Conservation (phyloP, 2,329 filamentous ascomycete species). For the Colletotrichum liaoningense region DNA sequence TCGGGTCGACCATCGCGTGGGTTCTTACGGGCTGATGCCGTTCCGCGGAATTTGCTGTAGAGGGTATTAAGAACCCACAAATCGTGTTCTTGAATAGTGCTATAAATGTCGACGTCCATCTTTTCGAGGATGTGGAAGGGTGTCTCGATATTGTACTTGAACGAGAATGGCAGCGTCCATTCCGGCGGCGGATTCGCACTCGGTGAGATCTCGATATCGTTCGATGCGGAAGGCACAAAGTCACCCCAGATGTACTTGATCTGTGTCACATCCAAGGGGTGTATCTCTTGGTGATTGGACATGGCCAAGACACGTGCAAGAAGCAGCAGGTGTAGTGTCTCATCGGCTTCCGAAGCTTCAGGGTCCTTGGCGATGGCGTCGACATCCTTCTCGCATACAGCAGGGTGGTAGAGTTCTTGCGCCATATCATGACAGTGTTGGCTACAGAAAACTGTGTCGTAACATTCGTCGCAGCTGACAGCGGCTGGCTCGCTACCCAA, state of each 20-base stretch:
- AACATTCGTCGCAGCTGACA: conserved; percentile 69
- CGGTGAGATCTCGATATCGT: conserved; percentile 65
- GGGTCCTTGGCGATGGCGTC: conserved; percentile 75
- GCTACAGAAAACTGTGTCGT: conserved; percentile 75
- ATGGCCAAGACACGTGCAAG: conserved; percentile 73
- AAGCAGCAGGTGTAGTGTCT: conserved; percentile 72
- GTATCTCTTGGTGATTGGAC: conserved; percentile 67
- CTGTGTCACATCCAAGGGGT: conserved; percentile 73
- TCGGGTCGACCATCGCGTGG: conserved; percentile 85
- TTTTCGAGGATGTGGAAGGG: conserved; percentile 84
- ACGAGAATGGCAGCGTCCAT: conserved; percentile 82
- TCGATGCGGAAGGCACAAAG: conserved; percentile 64
- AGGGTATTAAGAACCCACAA: conserved; percentile 91
- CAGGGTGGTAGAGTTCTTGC: conserved; percentile 70
- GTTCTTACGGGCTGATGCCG: conserved; percentile 86
- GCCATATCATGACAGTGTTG: conserved; percentile 69
- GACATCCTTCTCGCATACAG: conserved; percentile 74
- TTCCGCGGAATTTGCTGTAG: conserved; percentile 92
- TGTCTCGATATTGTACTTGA: conserved; percentile 78
- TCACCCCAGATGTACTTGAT: conserved; percentile 79
- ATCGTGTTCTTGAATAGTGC: conserved; percentile 68
- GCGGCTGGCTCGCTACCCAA: conserved; percentile 60
- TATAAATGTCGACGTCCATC: conserved; percentile 85
- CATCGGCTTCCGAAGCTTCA: conserved; percentile 68
- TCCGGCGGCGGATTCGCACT: conserved; percentile 67